Evolutionary conservation across 306 rosid genomes (phyloP).

Genomic region (Rubus idaeus): DNA sequence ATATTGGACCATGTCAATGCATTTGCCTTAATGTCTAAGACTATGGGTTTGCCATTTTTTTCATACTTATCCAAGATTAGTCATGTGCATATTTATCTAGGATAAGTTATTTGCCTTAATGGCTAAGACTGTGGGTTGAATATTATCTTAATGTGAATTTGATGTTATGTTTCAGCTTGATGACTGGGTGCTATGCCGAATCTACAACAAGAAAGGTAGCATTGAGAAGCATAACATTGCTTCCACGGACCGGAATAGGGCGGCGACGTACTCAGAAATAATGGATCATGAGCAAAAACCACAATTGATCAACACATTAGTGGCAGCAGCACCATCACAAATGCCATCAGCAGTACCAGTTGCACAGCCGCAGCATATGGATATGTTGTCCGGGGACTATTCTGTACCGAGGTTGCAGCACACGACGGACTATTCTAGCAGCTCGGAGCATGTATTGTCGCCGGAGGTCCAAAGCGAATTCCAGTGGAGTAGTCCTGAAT

Average conservation of each 20-base stretch:
- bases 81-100: neutral
- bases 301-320: constrained; percentile 19
- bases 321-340: neutral
- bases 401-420: constrained; percentile 57
- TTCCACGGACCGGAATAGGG: constrained; percentile 11
- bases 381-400: constrained; percentile 38
- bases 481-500: constrained; percentile 49
- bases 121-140: neutral
- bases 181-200: constrained; percentile 93
- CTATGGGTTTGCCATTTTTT: neutral
- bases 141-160: neutral
- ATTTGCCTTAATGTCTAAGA: neutral
- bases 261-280: constrained; percentile 31
- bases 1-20: constrained; percentile 6
- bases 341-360: constrained; percentile 29
- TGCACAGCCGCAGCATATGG: constrained; percentile 42
- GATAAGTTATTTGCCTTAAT: no score
- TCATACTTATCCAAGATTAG: neutral
- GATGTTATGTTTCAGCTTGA: constrained; percentile 63
- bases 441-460: constrained; percentile 77
- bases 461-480: constrained; percentile 79
- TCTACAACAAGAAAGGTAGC: constrained; percentile 87
- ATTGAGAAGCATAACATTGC: constrained; percentile 49
- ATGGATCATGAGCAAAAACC: constrained; percentile 58
- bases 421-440: constrained; percentile 52